Evolutionary conservation across 1,284 basidiomycete species (phyloP), one percentile per base, ranked within the genome.

Genomic region (Xerocomus amazonicus): DNA sequence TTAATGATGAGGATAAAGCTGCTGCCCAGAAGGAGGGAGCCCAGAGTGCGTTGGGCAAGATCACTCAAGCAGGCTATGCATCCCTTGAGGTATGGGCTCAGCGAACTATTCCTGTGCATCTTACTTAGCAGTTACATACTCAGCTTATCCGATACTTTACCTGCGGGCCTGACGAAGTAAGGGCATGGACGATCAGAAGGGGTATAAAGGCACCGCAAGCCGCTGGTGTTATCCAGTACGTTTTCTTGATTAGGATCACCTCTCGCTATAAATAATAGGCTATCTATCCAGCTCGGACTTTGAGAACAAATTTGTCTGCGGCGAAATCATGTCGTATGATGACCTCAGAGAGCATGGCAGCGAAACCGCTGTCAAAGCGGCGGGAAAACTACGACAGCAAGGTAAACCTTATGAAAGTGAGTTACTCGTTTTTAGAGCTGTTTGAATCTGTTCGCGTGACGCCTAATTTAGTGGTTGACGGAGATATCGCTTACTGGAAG

Each of bases 301-400:
- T 66, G 91, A 98, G 75, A 91, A 96, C 70, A 97, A 97, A 74
- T 98, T 99, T 62, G 91, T 99, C n/a, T 99, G 96, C 62, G 97
- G 96, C 72, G 96, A 99, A 73, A 97, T 99, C 67, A 97, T 98
- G 92, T 66, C 84, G 4, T 97, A 87, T 63, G 84, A 85, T 0
- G 97, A 98, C 67, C 76, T 99, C 56, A 90, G 90, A 67, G 93
- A 97, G 71, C 76, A 94, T 62, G 96, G 94, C 13, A 88, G 84
- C 56, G 97, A 99, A 76, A 59, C 81, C 4, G 84, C 87, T 10
- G 94, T 97, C 67, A 98, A 98, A 73, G 92, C 95, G 36, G 93
- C 90, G 17, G 97, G 97, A 38, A 98, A 97, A 73, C 80, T 96
- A 53, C 79, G 91, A 66, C 96, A 99, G 68, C 93, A 97, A 69